A percentile compares a stretch with the other conserved stretches of the same genome.
These are phyloP conservation scores for Paramecium tetraurelia DNA, from an alignment of 73 alveolate genomes.

Conservation along the genomic window DNA sequence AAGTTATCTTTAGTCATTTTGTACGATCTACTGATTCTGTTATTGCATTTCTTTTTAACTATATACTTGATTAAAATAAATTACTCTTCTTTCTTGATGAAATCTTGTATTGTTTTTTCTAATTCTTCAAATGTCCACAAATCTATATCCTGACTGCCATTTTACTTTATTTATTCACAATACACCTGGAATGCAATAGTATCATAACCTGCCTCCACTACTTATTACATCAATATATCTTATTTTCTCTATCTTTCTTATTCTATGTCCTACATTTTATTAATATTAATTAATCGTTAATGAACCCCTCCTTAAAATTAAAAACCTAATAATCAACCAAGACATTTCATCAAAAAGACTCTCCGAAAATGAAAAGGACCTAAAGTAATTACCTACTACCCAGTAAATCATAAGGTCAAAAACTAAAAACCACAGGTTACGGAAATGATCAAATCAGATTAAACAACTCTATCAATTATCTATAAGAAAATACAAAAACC, in stretches of 20 bases:
- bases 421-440: not conserved
- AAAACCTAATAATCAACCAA: not conserved
- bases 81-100: slow-evolving; percentile 1
- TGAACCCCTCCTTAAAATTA: not conserved
- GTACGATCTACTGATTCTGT: not conserved
- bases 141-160: slow-evolving; percentile 18
- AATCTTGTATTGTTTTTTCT: slow-evolving; percentile 8
- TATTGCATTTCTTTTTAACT: not conserved
- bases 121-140: slow-evolving; percentile 39
- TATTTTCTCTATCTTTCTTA: not conserved
- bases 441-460: not conserved
- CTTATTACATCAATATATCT: not conserved
- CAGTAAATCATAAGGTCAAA: not conserved
- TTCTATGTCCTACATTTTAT: slow-evolving; percentile 30
- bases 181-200: slow-evolving; percentile 23
- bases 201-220: slow-evolving; percentile 29
- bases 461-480: not conserved
- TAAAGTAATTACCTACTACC: not conserved
- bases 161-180: not conserved
- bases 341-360: not conserved
- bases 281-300: not conserved
- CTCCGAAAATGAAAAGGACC: not conserved
- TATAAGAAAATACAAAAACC: not conserved
- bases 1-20: not conserved
- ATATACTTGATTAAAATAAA: not conserved